Base-by-base conservation (phyloP, 257 asterid genomes). In the Nicotiana sylvestris region DNA sequence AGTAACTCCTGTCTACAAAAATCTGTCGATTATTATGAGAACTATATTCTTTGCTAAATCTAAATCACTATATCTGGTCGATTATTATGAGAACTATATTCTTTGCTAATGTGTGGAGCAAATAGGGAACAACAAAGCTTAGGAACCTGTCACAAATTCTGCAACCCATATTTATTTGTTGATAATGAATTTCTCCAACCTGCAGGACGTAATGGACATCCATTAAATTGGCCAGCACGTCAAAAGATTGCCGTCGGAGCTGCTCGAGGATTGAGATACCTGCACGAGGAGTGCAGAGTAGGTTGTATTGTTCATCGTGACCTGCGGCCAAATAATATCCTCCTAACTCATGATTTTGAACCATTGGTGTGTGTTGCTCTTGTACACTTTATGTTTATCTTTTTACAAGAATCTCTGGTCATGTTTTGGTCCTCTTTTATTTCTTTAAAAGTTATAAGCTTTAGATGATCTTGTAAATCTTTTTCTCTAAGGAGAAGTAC, bases 281-380 rank as follows among this genome's bases (percentile, higher is more conserved):
- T 95, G 39, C 98, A 95, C 8, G 97, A 95, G 90, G 99, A 95
- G 86, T 95, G 98, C 86, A 89, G 99, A 90, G 96, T 95, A 6
- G 98, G 99, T 60, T 91, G 97, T 77, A 94, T 94, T 83, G 94
- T 95, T 81, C 98, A 95, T 84, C 98, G 97, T 43, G 99, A 94
- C 77, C 82, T 95, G 96, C 58, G 98, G 64, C 98, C 99, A 13
- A 95, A 92, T 85, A 95, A 94, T 91, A 94, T 95, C 87, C 97
- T 95, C 87, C 93, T 95, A 84, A 95, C 97, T 32, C 99, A 95
- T 82, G 99, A 95, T 87, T 95, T 95, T 80, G 99, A 94, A 88
- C 95, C 99, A 74, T 83, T 95, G 80, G 98, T 95, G 89, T 6
- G 89, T 65, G n/a, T 46, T 66, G 35, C 37, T 83, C 84, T 78